These are phyloP conservation scores for Biscogniauxia sp. DNA, from an alignment of 2,329 filamentous ascomycete genomes.

Conservation along the genomic window DNA sequence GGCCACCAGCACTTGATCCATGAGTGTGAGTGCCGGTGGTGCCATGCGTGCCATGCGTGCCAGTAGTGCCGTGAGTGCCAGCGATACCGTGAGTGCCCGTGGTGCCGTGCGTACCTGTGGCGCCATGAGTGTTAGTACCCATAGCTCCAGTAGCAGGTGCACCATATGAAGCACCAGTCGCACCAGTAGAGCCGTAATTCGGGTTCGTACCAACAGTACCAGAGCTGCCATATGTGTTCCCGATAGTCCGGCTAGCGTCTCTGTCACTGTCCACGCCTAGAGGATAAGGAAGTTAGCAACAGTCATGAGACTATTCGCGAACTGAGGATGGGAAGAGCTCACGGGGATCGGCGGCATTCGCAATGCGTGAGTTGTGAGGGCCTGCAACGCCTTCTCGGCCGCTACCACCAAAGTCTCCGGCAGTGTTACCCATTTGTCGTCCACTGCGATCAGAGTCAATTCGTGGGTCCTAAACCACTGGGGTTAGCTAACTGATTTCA, in stretches of 20 bases:
- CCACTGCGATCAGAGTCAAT: slow-evolving; percentile 49
- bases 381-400: slow-evolving; percentile 37
- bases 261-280: slow-evolving; percentile 46
- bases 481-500: neutral
- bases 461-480: slow-evolving; percentile 41
- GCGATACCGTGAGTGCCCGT: slow-evolving; percentile 18
- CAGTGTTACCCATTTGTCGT: slow-evolving; percentile 24
- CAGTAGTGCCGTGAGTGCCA: slow-evolving; percentile 19
- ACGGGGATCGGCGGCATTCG: slow-evolving; percentile 50
- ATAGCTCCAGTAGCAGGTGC: too few relatives aligned
- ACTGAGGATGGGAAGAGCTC: neutral
- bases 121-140: too few relatives aligned
- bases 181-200: slow-evolving; percentile 31
- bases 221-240: slow-evolving; percentile 32
- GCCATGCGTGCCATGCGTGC: slow-evolving; percentile 28
- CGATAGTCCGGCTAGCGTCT: slow-evolving; percentile 36
- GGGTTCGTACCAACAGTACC: slow-evolving; percentile 19
- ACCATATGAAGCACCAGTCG: slow-evolving; percentile 13
- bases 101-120: too few relatives aligned
- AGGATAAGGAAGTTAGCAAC: neutral
- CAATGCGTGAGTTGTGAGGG: slow-evolving; percentile 41
- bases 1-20: slow-evolving; percentile 1
- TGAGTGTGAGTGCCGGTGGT: slow-evolving; percentile 16
- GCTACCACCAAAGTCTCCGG: slow-evolving; percentile 29
- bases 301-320: too few relatives aligned